Percentiles rank a stretch among this genome's conserved stretches.
These are phyloP conservation scores for Alloteropsis semialata DNA, from an alignment of 176 grass and related monocot species.

Conservation along the genomic window DNA sequence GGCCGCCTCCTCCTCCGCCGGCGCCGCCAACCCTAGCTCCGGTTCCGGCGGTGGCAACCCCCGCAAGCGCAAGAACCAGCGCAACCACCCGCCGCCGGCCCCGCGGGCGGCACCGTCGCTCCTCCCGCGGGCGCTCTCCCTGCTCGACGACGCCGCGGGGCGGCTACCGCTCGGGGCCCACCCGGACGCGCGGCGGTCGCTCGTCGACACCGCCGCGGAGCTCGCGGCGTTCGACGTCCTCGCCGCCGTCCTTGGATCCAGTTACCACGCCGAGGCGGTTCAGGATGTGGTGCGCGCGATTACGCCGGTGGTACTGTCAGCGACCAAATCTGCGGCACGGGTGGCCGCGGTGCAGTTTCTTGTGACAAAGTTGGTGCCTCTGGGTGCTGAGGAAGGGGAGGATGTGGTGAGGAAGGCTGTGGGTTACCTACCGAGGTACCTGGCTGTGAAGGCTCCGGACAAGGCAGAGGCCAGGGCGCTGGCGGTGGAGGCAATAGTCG, in stretches of 20 bases:
- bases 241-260: conserved; percentile 45
- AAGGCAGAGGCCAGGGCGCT: conserved; percentile 61
- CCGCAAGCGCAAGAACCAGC: conserved; percentile 38
- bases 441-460: conserved; percentile 72
- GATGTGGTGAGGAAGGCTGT: conserved; percentile 62
- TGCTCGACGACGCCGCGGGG: conserved; percentile 49
- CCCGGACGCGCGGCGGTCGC: conserved; percentile 53
- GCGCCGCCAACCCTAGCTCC: conserved; percentile 11
- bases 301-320: conserved; percentile 37
- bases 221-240: conserved; percentile 57
- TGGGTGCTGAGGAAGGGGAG: conserved; percentile 51
- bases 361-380: conserved; percentile 54
- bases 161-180: conserved; percentile 60
- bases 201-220: conserved; percentile 57
- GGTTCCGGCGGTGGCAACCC: conserved; percentile 4
- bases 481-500: conserved; percentile 77
- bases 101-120: not conserved
- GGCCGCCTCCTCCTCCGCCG: conserved; percentile 14
- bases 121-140: conserved; percentile 39
- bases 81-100: not conserved
- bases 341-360: conserved; percentile 57
- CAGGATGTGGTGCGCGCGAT: conserved; percentile 67
- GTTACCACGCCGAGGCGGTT: conserved; percentile 32
- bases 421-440: conserved; percentile 60
- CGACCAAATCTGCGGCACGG: conserved; percentile 33